Percentiles rank a stretch among this genome's conserved stretches.
phyloP scores from a whole-genome alignment of 176 grass and related monocot species.

The Avena sativa region DNA sequence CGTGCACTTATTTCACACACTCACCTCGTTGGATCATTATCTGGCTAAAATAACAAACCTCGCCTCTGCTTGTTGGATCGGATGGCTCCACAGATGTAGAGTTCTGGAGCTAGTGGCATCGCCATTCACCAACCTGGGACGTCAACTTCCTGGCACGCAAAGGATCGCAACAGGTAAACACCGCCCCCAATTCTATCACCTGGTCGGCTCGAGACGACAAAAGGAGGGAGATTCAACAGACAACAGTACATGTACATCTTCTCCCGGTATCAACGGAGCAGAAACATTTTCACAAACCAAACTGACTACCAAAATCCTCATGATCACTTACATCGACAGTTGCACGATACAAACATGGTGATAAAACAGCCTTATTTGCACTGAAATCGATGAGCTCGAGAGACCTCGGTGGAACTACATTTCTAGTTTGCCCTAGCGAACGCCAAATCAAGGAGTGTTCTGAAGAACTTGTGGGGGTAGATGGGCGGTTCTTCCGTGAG shows the following conservation, averaged over 20 bases:
- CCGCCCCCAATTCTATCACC: background rate
- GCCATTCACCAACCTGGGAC: background rate
- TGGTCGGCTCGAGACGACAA: too few relatives aligned
- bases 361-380: background rate
- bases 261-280: background rate
- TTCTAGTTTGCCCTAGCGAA: constrained; percentile 59
- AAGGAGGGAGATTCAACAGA: too few relatives aligned
- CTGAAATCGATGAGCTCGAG: background rate
- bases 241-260: background rate
- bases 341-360: background rate
- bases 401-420: background rate
- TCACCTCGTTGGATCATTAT: background rate
- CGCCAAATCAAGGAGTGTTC: constrained; percentile 73
- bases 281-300: too few relatives aligned
- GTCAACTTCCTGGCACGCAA: background rate
- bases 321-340: background rate
- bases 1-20: constrained; percentile 16
- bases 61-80: background rate
- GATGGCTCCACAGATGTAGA: background rate
- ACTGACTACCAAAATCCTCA: background rate
- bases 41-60: background rate
- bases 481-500: constrained; percentile 76
- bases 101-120: too few relatives aligned
- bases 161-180: background rate
- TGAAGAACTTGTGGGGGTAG: constrained; percentile 77